phyloP scores from a whole-genome alignment of 495 filamentous ascomycete genomes.

The Podospora comata region DNA sequence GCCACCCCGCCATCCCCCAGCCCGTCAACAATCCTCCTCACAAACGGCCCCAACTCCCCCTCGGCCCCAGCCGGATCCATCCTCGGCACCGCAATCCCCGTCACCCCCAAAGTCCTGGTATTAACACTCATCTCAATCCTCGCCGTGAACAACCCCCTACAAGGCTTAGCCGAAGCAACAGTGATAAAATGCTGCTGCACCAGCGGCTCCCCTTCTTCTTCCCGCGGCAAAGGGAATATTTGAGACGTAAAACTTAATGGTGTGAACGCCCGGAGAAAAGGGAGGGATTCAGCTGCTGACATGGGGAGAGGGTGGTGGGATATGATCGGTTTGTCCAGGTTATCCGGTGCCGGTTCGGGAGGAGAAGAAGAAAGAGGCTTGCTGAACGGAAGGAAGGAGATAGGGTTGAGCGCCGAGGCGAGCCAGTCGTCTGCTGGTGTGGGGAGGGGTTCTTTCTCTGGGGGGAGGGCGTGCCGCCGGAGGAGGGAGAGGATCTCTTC shows the following conservation, averaged over 20 bases:
- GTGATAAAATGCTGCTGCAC: slow-evolving; percentile 43
- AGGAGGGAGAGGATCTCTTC: slow-evolving; percentile 39
- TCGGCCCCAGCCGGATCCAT: slow-evolving; percentile 40
- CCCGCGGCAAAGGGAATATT: slow-evolving; percentile 39
- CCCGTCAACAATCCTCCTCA: slow-evolving; percentile 30
- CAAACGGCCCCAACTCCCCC: slow-evolving; percentile 42
- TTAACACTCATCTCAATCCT: slow-evolving; percentile 48
- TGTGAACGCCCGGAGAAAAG: slow-evolving; percentile 56
- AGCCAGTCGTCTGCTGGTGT: slow-evolving; percentile 35
- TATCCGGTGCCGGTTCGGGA: slow-evolving; percentile 2
- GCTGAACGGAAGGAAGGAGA: slow-evolving; percentile 51
- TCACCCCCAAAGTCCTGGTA: slow-evolving; percentile 39
- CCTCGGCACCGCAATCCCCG: slow-evolving; percentile 38
- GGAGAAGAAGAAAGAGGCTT: slow-evolving; percentile 17
- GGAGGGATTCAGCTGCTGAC: slow-evolving; percentile 49
- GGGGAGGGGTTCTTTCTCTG: slow-evolving; percentile 26
- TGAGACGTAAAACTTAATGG: slow-evolving; percentile 51
- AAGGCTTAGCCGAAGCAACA: slow-evolving; percentile 32
- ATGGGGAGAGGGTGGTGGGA: slow-evolving; percentile 55
- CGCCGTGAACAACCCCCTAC: slow-evolving; percentile 44
- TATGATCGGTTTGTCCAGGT: slow-evolving; percentile 25
- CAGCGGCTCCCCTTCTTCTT: slow-evolving; percentile 25
- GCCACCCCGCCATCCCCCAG: slow-evolving; percentile 3
- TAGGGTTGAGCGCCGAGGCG: slow-evolving; percentile 42
- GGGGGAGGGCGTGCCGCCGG: slow-evolving; percentile 37